These are phyloP conservation scores for Leccinum aurantiacum DNA, from an alignment of 768 basidiomycete species.

Conservation along the genomic window DNA sequence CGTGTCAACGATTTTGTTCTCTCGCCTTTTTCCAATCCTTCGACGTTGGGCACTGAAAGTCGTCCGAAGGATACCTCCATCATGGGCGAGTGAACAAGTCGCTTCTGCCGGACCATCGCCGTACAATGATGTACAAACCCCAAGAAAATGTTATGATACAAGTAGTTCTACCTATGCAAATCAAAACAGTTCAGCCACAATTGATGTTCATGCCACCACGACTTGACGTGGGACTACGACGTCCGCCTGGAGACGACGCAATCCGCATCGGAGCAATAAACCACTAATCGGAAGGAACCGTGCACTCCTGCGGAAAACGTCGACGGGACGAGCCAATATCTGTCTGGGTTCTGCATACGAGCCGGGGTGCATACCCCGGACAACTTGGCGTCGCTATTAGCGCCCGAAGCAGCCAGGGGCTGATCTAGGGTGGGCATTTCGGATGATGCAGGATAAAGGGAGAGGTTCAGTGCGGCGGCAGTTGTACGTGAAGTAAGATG, in stretches of 20 bases:
- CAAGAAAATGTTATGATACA: constrained; percentile 1
- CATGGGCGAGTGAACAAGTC: not conserved
- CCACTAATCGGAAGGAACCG: constrained; percentile 56
- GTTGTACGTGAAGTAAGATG: constrained; percentile 51
- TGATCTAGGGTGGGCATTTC: constrained; percentile 27
- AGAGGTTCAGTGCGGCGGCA: constrained; percentile 55
- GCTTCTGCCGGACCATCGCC: not conserved
- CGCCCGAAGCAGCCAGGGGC: constrained; percentile 68
- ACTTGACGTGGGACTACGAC: not conserved
- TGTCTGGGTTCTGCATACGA: constrained; percentile 53
- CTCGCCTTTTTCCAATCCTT: constrained; percentile 29
- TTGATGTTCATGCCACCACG: not conserved
- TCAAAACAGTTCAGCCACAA: not conserved
- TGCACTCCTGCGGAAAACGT: constrained; percentile 62
- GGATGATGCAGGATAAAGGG: constrained; percentile 46
- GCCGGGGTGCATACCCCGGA: constrained; percentile 68
- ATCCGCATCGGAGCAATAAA: constrained; percentile 53
- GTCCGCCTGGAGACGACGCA: constrained; percentile 18
- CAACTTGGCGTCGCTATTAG: constrained; percentile 66
- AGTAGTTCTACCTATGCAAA: not conserved
- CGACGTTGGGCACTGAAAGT: not conserved
- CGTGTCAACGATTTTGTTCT: constrained; percentile 74
- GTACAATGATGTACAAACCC: not conserved
- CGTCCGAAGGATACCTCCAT: not conserved
- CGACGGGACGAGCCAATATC: constrained; percentile 71